A percentile compares a stretch with the other conserved stretches of the same genome.
These are phyloP conservation scores for Avena atlantica DNA, from an alignment of 176 grass and related monocot genomes.

Conservation along the genomic window DNA sequence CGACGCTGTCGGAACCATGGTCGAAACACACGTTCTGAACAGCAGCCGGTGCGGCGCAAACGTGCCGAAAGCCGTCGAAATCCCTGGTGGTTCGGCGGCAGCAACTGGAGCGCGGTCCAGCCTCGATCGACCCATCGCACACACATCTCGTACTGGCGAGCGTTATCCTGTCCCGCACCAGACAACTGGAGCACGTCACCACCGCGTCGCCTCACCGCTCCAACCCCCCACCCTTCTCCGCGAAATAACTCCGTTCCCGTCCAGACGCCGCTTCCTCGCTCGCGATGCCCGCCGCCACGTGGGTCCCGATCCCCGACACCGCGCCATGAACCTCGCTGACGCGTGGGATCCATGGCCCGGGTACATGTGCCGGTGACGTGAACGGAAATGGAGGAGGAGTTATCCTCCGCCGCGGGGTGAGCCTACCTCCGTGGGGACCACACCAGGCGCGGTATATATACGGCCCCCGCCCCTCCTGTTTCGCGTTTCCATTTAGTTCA, in stretches of 20 bases:
- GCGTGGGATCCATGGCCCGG: accelerated
- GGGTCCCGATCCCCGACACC: neutral
- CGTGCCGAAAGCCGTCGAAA: neutral
- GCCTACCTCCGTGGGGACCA: conserved; percentile 11
- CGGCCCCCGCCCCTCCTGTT: neutral
- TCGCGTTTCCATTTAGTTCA: conserved; percentile 35
- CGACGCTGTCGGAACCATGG: neutral
- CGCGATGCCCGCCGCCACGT: neutral
- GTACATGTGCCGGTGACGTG: neutral
- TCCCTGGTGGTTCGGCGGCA: conserved; percentile 12
- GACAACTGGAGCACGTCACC: conserved; percentile 15
- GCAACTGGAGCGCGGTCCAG: conserved; percentile 23
- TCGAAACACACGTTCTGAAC: neutral
- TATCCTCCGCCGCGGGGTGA: conserved; percentile 4
- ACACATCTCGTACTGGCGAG: conserved; percentile 10
- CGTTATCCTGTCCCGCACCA: conserved; percentile 24
- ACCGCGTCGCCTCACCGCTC: neutral
- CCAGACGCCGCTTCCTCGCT: conserved; percentile 26
- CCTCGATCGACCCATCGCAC: neutral
- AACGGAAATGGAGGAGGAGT: neutral
- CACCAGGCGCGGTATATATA: conserved; percentile 4
- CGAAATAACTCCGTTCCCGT: conserved; percentile 24
- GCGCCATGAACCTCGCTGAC: neutral
- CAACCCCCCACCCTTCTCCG: neutral
- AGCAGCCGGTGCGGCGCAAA: neutral